Base-by-base conservation (phyloP, 2,329 filamentous ascomycete species). In the Aspergillus phoenicis region DNA sequence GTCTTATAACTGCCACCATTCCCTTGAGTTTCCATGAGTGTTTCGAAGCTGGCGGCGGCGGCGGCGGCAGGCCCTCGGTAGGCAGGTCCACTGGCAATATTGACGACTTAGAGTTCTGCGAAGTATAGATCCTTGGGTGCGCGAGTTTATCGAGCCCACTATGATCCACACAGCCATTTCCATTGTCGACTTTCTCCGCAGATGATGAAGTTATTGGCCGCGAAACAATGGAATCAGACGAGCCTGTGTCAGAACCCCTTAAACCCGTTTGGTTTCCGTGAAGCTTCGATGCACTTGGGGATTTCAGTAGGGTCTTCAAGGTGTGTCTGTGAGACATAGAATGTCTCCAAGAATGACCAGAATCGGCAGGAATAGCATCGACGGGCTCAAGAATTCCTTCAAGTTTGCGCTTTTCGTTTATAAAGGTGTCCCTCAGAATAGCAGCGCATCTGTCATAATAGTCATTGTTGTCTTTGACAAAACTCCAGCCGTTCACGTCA, bases 401-500 rank as follows among this genome's bases (percentile, higher is more conserved):
- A 47, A 65, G 68, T 62, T 70, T 70, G 60, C 75, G 70, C 70
- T 88, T 91, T 75, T 97, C 94, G 65, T 87, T 87, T 65, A 96
- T 82, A 67, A 99, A 98, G 73, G 96, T 91, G 6, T 95, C 89
- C 71, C 89, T 91, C 55, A 99, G 81, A 52, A 98, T 97, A 62
- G 83, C 88, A 22, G 95, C 88, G 68, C 90, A 95, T 71, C 92
- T 91, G 71, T 98, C 91, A 75, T 99, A 99, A 77, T 99, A 99
- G 62, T 96, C 93, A 64, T 97, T 94, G 70, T 99, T 99, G 75
- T 99, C 96, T 76, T 99, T 99, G 75, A 99, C 95, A 71, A 99
- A 99, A 73, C 94, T 98, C 96, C 96, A 99, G 11, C 95, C 95
- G 75, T 99, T 99, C 69, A 99, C 95, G 71, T 99, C 95, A 67